Base-by-base conservation (phyloP, 2,329 filamentous ascomycete species). In the Cercospora janseana region DNA sequence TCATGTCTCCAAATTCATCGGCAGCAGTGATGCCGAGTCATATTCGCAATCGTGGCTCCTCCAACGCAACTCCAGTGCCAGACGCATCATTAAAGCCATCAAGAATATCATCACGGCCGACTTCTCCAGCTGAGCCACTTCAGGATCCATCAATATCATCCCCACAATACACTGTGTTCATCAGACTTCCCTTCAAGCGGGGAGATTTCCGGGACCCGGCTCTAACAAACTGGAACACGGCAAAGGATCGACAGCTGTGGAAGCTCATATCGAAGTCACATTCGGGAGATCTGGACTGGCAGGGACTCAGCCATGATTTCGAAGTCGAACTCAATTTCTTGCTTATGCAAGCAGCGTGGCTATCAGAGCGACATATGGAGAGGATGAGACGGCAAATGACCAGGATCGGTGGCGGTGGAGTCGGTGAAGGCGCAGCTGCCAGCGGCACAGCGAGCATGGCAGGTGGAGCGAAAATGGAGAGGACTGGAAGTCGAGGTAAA, bases 311-410 rank as follows among this genome's bases (percentile, higher is more conserved):
- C 18, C 47, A 80, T 45, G 78, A 81, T 37, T 95, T 96, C 70
- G 80, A 91, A 56, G 92, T 96, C 15, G 86, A 88, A 20, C 82
- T 94, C 51, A 80, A 89, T 31, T 97, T 97, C 64, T 79, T 98
- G 24, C 80, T 96, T 12, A 88, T 95, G 66, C 90, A 98, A 70
- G 90, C 90, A 56, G 90, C 89, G 69, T 95, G 90, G 80, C 80
- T 97, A 4, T 95, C 93, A 65, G 91, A 97, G 67, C 80, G 88
- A 44, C 89, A 97, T 72, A 80, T 94, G 21, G 87, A 88, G 0
- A 89, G 96, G 67, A 88, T 97, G 40, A 83, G 88, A 59, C 90
- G 87, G 15, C 90, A 96, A 71, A 89, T 97, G 75, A 83, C 87
- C 55, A 93, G 86, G 65, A 52, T 58, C 18, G 43, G 47, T n/a